Evolutionary conservation across 495 filamentous ascomycete genomes (phyloP), one percentile per base, ranked within the genome.

Genomic region (Podospora bellae-mahoneyi): DNA sequence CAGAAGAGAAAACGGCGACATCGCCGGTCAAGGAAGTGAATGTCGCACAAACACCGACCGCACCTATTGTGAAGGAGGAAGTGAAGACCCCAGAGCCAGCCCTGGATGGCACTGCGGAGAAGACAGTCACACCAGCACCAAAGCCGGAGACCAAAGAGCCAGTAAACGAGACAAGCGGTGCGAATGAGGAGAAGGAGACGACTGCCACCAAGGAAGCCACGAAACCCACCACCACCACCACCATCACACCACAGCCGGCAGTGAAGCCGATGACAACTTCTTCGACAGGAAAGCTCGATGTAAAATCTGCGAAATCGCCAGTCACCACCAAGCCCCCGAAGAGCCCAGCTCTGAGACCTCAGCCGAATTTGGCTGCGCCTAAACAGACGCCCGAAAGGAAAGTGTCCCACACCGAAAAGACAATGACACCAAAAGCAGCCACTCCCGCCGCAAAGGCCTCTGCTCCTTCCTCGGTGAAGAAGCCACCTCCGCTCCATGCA

Each of bases 141-240:
- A 59, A 60, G 19, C 28, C 15, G 28, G 58, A 55, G 13, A 9
- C 10, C 5, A 34, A 66, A 34, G 48, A 64, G 27, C 10, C 62
- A 26, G 66, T 58, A 44, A 63, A 48, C 20, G 62, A 30, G 30
- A 75, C 69, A 34, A 72, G 60, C 23, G 53, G 23, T 5, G 62
- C n/a, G 27, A 56, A 26, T 18, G 71, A 10, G 20, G 75, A 72
- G 23, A 66, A 71, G 32, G 68, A 72, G 62, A 65, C 20, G 9
- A 70, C 69, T 34, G 60, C 77, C 56, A 71, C 72, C 13, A 82
- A 80, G 68, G 72, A 77, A 30, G 70, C 77, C 2, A 76, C 75
- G 64, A 84, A 82, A 68, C 78, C 80, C 23, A 78, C 81, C 55
- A 73, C 80, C 26, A 74, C 80, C 20, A 67, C 75, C 73, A 13